Percentiles rank a stretch among this genome's conserved stretches.
These are phyloP conservation scores for Erysimum pusillum DNA, from an alignment of 441 rosid species.

Conservation along the genomic window DNA sequence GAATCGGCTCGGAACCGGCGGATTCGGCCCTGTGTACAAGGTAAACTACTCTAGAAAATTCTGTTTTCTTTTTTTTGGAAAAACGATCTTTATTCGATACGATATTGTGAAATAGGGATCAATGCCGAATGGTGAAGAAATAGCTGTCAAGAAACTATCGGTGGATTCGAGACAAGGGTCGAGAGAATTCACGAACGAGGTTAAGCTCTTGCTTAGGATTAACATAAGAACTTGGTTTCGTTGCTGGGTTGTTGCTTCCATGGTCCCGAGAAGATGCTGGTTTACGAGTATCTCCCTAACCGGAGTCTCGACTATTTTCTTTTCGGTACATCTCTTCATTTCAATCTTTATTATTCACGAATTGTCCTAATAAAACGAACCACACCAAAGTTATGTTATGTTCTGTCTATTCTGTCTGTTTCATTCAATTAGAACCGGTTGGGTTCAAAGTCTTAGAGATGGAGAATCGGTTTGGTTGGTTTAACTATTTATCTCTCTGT, in stretches of 20 bases:
- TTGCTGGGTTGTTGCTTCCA: constrained; percentile 83
- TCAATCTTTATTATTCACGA: not conserved
- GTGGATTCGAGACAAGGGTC: constrained; percentile 77
- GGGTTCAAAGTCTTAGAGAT: not conserved
- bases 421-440: constrained; percentile 15
- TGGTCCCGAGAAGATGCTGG: constrained; percentile 91
- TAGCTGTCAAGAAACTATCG: constrained; percentile 91
- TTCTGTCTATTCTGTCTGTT: not conserved
- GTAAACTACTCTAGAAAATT: constrained; percentile 42
- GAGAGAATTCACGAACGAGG: constrained; percentile 84
- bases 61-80: not conserved
- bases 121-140: constrained; percentile 80
- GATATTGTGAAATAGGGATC: constrained; percentile 59
- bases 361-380: too few species aligned
- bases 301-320: constrained; percentile 85
- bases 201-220: constrained; percentile 70
- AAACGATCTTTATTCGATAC: constrained; percentile 6
- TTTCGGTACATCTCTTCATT: constrained; percentile 59
- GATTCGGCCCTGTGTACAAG: constrained; percentile 94
- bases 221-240: constrained; percentile 85
- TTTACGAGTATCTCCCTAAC: constrained; percentile 90
- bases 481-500: constrained; percentile 9
- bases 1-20: constrained; percentile 87
- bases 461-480: not conserved
- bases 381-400: too few species aligned